Percentiles rank a stretch among this genome's conserved stretches.
Evolutionary conservation across 2,329 filamentous ascomycete species (phyloP).

Genomic region (Clonostachys sp.): DNA sequence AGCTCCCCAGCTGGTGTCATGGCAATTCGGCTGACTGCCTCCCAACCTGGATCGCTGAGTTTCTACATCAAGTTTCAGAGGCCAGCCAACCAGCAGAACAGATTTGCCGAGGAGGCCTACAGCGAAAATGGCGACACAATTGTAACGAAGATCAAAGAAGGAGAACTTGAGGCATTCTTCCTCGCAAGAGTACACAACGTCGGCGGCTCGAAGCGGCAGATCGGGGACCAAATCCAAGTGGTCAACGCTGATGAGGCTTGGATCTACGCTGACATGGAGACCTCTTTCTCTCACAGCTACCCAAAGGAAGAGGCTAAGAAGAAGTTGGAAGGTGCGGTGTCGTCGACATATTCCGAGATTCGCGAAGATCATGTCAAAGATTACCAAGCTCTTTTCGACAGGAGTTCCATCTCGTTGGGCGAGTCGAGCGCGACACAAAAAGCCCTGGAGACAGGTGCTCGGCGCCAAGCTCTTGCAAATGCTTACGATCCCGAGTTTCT

Average conservation of each 20-base stretch:
- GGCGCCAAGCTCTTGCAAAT: neutral
- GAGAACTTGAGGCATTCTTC: too few relatives aligned
- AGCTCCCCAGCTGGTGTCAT: conserved; percentile 14
- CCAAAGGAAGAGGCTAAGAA: neutral
- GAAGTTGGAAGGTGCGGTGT: neutral
- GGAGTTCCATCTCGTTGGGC: too few relatives aligned
- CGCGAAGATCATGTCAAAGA: too few relatives aligned
- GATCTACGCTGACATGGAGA: conserved; percentile 6
- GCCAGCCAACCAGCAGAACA: neutral
- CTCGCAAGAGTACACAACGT: neutral
- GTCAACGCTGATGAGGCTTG: conserved; percentile 6
- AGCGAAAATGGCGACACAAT: too few relatives aligned
- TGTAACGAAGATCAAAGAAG: too few relatives aligned
- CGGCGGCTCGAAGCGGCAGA: neutral
- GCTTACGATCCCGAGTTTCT: neutral
- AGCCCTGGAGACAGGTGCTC: neutral
- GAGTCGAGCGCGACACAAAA: too few relatives aligned
- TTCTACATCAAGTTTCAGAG: neutral
- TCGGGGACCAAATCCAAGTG: conserved; percentile 4
- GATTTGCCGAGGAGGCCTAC: neutral
- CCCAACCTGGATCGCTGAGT: conserved; percentile 5
- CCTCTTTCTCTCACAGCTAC: neutral
- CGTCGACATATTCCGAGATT: neutral
- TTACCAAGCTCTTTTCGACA: too few relatives aligned
- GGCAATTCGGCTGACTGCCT: conserved; percentile 9